Percentiles rank a stretch among this genome's conserved stretches.
These are phyloP conservation scores for Lignosus rhinocerotis DNA, from an alignment of 1,284 basidiomycete species.

Conservation along the genomic window DNA sequence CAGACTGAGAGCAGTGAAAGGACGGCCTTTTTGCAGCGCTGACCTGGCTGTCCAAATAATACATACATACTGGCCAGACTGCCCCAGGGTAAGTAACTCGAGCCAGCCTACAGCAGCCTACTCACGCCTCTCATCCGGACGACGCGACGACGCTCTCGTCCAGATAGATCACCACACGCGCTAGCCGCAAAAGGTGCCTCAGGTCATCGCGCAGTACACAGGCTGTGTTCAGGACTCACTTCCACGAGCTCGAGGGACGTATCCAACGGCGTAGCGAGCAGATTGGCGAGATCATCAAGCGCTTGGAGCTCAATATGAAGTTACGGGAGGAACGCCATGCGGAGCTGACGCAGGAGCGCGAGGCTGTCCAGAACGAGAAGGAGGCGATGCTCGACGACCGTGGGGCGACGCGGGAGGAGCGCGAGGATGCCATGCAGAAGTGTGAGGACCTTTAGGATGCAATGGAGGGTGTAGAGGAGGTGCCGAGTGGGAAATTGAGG, in stretches of 20 bases:
- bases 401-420: slow-evolving; percentile 65
- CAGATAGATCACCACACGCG: no score
- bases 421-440: slow-evolving; percentile 56
- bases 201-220: slow-evolving; percentile 29
- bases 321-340: slow-evolving; percentile 70
- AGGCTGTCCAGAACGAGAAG: slow-evolving; percentile 62
- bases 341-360: slow-evolving; percentile 68
- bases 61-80: no score
- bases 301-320: slow-evolving; percentile 68
- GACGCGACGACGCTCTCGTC: no score
- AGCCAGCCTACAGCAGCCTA: no score
- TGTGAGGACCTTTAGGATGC: slow-evolving; percentile 46
- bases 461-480: slow-evolving; percentile 55
- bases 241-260: slow-evolving; percentile 62
- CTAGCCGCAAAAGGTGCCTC: slow-evolving; percentile 55
- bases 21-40: no score
- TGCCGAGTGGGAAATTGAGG: slow-evolving; percentile 35
- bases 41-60: no score
- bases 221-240: slow-evolving; percentile 57
- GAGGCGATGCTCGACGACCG: slow-evolving; percentile 81
- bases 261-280: slow-evolving; percentile 65
- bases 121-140: no score
- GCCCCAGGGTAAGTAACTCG: no score
- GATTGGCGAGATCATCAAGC: slow-evolving; percentile 69
- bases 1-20: no score